phyloP scores from a whole-genome alignment of 1,139 yeast species.

The Blastobotrys serpentis region DNA sequence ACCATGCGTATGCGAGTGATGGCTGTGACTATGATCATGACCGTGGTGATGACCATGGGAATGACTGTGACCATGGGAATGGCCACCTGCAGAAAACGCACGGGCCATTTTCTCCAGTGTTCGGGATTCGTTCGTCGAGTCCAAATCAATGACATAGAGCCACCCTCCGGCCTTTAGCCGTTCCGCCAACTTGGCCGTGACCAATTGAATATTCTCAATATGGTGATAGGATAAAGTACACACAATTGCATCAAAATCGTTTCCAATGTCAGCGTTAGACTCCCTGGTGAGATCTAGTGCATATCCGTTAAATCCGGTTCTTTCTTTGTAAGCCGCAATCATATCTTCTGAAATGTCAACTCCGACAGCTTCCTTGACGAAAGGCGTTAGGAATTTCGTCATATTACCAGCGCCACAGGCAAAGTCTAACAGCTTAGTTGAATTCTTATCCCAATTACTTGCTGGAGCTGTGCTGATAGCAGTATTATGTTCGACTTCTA shows the following conservation, averaged over 20 bases:
- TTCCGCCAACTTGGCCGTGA: slow-evolving; percentile 23
- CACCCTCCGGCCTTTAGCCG: slow-evolving; percentile 29
- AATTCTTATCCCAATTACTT: slow-evolving; percentile 14
- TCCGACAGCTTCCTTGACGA: slow-evolving; percentile 31
- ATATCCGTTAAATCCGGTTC: slow-evolving; percentile 10
- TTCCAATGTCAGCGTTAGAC: neutral
- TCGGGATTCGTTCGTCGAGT: neutral
- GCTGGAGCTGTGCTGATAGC: neutral
- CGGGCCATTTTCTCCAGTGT: slow-evolving; percentile 3
- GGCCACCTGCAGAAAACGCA: neutral
- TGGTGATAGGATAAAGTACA: slow-evolving; percentile 35
- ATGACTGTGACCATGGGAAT: neutral
- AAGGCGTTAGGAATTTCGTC: slow-evolving; percentile 31
- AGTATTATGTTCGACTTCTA: neutral
- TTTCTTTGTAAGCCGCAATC: slow-evolving; percentile 29
- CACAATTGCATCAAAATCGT: slow-evolving; percentile 31
- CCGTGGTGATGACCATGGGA: slow-evolving; percentile 15
- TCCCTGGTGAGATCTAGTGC: neutral
- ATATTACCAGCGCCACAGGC: slow-evolving; percentile 37
- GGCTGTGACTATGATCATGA: slow-evolving; percentile 15
- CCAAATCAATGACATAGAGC: slow-evolving; percentile 29
- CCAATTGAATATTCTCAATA: slow-evolving; percentile 27
- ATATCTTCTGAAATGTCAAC: slow-evolving; percentile 33
- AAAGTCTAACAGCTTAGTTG: slow-evolving; percentile 33
- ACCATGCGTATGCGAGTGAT: slow-evolving; percentile 10